Conservation (phyloP, 2,329 filamentous ascomycete genomes). For the Ceratocystis smalleyi region DNA sequence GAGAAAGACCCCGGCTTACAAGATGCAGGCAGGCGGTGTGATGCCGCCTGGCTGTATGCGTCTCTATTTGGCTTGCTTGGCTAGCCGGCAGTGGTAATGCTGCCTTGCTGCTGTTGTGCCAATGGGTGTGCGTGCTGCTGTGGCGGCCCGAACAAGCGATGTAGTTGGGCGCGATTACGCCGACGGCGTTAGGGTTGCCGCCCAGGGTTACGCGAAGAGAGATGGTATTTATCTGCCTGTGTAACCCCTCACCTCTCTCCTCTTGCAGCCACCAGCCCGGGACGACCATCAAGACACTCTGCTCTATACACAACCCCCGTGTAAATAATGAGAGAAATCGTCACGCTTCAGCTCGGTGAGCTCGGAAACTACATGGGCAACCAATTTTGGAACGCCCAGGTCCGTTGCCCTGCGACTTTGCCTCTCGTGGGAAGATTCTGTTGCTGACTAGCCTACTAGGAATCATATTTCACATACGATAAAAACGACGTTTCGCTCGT, state of each 20-base stretch:
- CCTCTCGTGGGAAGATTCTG: neutral
- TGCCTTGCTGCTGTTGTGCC: no score
- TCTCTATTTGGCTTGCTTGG: no score
- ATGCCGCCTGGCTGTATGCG: neutral
- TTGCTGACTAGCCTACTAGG: slow-evolving; percentile 34
- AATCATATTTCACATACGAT: slow-evolving; percentile 91
- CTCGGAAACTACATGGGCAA: slow-evolving; percentile 85
- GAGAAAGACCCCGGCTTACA: no score
- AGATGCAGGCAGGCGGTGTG: neutral
- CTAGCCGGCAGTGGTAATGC: no score
- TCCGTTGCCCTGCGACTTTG: slow-evolving; percentile 23
- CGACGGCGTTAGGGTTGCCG: no score
- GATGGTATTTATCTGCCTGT: neutral
- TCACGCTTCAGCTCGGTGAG: slow-evolving; percentile 86
- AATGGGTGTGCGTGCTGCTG: no score
- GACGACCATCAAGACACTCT: neutral
- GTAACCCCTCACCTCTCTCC: neutral
- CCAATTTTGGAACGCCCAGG: slow-evolving; percentile 96
- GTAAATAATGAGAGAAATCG: slow-evolving; percentile 43
- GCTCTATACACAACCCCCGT: no score
- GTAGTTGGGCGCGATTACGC: no score
- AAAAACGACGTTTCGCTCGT: slow-evolving; percentile 26
- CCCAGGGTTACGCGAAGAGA: no score
- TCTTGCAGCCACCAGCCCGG: no score
- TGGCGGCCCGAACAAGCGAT: no score